phyloP scores from a whole-genome alignment of 768 basidiomycete genomes.

The Tricholoma hemisulphureum region DNA sequence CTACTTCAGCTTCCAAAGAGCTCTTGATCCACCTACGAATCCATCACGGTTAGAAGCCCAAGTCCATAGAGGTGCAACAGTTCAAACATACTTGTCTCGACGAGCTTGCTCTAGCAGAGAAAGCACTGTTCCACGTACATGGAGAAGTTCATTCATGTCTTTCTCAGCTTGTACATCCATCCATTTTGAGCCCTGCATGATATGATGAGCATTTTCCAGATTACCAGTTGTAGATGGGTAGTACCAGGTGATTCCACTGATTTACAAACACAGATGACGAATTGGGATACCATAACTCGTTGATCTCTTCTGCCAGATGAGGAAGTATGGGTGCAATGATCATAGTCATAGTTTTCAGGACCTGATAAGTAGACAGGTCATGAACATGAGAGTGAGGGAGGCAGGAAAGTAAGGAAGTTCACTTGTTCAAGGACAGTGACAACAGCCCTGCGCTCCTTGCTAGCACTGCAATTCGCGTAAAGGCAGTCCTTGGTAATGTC shows the following conservation, averaged over 20 bases:
- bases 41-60: neutral
- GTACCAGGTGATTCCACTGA: slow-evolving; percentile 69
- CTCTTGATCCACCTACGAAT: slow-evolving; percentile 62
- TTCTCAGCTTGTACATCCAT: slow-evolving; percentile 50
- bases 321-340: slow-evolving; percentile 86
- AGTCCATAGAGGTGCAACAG: neutral
- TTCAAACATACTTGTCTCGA: slow-evolving; percentile 59
- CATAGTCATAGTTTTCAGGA: slow-evolving; percentile 62
- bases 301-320: slow-evolving; percentile 88
- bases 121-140: slow-evolving; percentile 59
- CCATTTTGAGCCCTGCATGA: slow-evolving; percentile 57
- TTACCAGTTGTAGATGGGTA: neutral
- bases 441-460: slow-evolving; percentile 58
- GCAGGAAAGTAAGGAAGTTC: slow-evolving; percentile 8
- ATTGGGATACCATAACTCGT: slow-evolving; percentile 42
- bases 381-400: neutral
- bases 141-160: slow-evolving; percentile 65
- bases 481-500: slow-evolving; percentile 88
- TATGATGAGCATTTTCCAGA: neutral
- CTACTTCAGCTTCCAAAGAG: slow-evolving; percentile 74
- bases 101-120: slow-evolving; percentile 76
- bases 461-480: slow-evolving; percentile 63
- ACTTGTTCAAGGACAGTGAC: slow-evolving; percentile 75
- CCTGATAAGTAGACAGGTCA: slow-evolving; percentile 37
- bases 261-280: slow-evolving; percentile 64